Evolutionary conservation across 2,329 filamentous ascomycete species (phyloP).

Genomic region (Aspergillus terreus): DNA sequence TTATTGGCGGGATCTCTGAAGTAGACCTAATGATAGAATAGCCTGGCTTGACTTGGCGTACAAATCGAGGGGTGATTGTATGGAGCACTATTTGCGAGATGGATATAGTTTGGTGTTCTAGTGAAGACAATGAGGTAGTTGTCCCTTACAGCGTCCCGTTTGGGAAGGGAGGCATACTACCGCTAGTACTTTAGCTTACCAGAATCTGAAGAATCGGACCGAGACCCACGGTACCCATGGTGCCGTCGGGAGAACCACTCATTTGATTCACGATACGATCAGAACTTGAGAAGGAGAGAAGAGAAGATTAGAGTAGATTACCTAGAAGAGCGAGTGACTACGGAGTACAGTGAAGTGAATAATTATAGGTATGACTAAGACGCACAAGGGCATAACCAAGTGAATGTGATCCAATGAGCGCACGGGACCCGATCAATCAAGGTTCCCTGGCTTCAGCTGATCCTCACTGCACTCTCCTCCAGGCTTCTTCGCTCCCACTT

Average conservation of each 20-base stretch:
- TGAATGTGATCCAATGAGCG: not conserved
- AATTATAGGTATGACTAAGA: too few relatives aligned
- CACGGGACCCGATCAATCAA: not conserved
- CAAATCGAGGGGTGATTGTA: too few relatives aligned
- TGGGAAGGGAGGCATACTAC: slow-evolving; percentile 4
- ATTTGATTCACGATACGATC: too few relatives aligned
- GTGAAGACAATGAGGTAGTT: not conserved
- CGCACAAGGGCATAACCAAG: too few relatives aligned
- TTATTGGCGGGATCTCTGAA: not conserved
- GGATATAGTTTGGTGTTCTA: not conserved
- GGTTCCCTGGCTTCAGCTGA: not conserved
- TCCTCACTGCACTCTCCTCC: not conserved
- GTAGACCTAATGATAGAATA: too few relatives aligned
- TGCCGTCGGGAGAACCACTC: too few relatives aligned
- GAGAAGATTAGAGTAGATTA: too few relatives aligned
- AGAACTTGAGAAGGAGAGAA: too few relatives aligned
- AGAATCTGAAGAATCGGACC: not conserved
- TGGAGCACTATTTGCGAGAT: too few relatives aligned
- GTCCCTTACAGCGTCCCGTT: not conserved
- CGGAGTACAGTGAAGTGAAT: not conserved
- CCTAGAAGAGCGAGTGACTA: too few relatives aligned
- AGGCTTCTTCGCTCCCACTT: not conserved
- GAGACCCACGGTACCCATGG: not conserved
- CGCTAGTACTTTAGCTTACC: not conserved
- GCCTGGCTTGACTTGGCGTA: too few relatives aligned